Percentiles rank a stretch among this genome's conserved stretches.
Conservation (phyloP, 1,284 basidiomycete genomes). For the Sparassis latifolia region DNA sequence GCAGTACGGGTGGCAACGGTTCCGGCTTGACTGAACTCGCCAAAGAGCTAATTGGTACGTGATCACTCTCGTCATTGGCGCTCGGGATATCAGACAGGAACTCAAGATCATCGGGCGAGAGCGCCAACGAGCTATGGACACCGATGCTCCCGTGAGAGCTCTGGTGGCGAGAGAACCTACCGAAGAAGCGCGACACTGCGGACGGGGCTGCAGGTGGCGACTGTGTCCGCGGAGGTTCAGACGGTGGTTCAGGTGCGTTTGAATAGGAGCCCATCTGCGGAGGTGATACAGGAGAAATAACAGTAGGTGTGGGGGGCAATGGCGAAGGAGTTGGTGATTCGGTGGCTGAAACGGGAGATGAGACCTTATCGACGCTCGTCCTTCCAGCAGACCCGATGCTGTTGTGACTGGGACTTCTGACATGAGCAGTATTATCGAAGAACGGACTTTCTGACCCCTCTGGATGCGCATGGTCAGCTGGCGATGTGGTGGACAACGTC, state of each 20-base stretch:
- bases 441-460: neutral
- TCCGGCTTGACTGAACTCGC: conserved; percentile 34
- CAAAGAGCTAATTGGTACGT: conserved; percentile 24
- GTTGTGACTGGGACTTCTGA: conserved; percentile 13
- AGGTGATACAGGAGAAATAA: conserved; percentile 3
- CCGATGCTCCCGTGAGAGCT: conserved; percentile 26
- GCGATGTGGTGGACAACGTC: conserved; percentile 5
- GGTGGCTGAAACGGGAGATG: conserved; percentile 7
- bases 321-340: conserved; percentile 7
- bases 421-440: conserved; percentile 1
- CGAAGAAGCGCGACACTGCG: conserved; percentile 65
- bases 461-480: neutral
- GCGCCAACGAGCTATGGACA: conserved; percentile 45
- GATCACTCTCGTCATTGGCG: conserved; percentile 35
- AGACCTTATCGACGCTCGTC: conserved; percentile 4
- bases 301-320: conserved; percentile 7
- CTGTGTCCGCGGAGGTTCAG: conserved; percentile 12
- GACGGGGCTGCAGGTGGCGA: conserved; percentile 29
- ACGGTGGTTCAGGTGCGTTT: conserved; percentile 17
- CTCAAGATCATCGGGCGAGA: conserved; percentile 67
- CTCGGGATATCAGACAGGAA: conserved; percentile 70
- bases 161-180: conserved; percentile 51
- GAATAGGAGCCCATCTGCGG: conserved; percentile 15
- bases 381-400: conserved; percentile 12
- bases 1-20: conserved; percentile 39